Conservation (phyloP, 116 monocot species). For the Zostera marina region DNA sequence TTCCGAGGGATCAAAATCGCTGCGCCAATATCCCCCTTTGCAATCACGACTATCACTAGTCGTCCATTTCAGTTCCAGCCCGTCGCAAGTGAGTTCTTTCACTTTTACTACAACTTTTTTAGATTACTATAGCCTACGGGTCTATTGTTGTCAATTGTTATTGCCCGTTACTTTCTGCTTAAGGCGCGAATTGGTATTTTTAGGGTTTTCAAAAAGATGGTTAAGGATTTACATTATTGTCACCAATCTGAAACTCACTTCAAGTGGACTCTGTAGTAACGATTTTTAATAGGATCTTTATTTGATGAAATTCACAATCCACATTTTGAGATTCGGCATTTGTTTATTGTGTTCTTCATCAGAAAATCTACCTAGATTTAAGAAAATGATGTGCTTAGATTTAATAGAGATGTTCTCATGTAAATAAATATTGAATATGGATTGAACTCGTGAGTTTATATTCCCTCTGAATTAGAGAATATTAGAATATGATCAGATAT, state of each 20-base stretch:
- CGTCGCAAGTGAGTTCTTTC: conserved; percentile 11
- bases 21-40: not conserved
- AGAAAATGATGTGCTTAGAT: no score
- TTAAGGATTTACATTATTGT: not conserved
- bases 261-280: no score
- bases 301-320: not conserved
- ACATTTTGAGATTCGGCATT: no score
- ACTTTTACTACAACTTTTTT: not conserved
- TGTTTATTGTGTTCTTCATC: no score
- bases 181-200: not conserved
- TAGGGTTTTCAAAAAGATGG: not conserved
- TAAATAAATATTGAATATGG: no score
- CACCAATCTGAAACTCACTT: no score
- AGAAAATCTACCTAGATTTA: not conserved
- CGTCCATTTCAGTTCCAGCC: conserved; percentile 7
- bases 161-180: not conserved
- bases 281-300: not conserved
- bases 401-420: no score
- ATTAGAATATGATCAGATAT: no score
- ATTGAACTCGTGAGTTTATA: no score
- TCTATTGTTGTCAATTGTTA: no score
- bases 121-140: no score
- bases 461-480: no score
- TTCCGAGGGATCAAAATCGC: conserved; percentile 11
- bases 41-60: not conserved